Percentiles rank a stretch among this genome's conserved stretches.
These are phyloP conservation scores for Penicillium arizonense DNA, from an alignment of 495 filamentous ascomycete genomes.

Conservation along the genomic window DNA sequence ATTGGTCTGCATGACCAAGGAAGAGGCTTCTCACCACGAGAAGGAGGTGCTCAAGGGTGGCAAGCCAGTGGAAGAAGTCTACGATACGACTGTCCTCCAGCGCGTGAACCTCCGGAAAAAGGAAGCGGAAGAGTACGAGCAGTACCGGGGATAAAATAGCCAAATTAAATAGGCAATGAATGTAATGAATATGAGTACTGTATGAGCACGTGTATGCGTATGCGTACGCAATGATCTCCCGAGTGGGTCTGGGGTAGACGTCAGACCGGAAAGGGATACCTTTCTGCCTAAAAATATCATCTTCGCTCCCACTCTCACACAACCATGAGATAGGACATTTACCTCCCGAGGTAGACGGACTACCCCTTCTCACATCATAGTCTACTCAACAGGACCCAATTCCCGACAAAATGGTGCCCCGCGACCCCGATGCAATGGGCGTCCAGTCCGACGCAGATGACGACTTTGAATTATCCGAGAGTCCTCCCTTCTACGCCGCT, in stretches of 20 bases:
- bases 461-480: conserved; percentile 7
- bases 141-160: conserved; percentile 37
- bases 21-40: conserved; percentile 81
- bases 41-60: conserved; percentile 71
- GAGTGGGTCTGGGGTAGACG: conserved; percentile 3
- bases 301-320: no score
- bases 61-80: conserved; percentile 69
- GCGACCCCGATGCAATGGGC: neutral
- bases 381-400: neutral
- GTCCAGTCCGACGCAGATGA: conserved; percentile 22
- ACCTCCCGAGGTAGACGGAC: neutral
- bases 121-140: conserved; percentile 60
- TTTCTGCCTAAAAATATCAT: neutral
- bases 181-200: neutral
- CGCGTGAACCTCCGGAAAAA: conserved; percentile 59
- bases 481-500: conserved; percentile 3
- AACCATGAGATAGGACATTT: no score
- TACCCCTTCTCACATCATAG: no score
- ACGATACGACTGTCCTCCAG: conserved; percentile 61
- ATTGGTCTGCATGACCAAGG: conserved; percentile 94
- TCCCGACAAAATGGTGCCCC: neutral
- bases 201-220: no score
- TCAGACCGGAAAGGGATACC: neutral
- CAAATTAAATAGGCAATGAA: neutral
- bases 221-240: no score